These are phyloP conservation scores for Sporothrix pallida DNA, from an alignment of 2,329 filamentous ascomycete genomes.

Conservation along the genomic window DNA sequence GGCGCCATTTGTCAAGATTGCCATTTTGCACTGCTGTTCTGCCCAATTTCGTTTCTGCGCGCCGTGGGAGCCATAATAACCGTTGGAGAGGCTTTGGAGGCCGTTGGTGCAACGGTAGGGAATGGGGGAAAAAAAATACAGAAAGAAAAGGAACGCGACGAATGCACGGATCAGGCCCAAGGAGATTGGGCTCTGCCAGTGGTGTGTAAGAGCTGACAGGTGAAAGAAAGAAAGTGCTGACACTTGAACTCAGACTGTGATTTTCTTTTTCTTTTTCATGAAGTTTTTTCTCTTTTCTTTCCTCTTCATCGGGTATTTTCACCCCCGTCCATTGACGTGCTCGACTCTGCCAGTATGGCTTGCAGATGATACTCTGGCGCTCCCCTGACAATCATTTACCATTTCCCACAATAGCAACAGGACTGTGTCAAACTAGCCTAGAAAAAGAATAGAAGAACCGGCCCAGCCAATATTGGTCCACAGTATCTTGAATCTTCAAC, in stretches of 20 bases:
- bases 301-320: background rate
- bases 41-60: slow-evolving; percentile 20
- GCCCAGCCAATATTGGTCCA: background rate
- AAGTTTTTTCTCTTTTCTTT: no score
- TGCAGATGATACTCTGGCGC: slow-evolving; percentile 9
- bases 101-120: no score
- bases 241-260: no score
- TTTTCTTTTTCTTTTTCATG: no score
- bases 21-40: background rate
- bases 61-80: background rate
- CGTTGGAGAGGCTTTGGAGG: background rate
- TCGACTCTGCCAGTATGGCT: background rate
- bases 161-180: slow-evolving; percentile 10
- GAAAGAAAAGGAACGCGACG: background rate
- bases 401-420: background rate
- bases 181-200: background rate
- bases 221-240: slow-evolving; percentile 18
- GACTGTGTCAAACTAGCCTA: slow-evolving; percentile 10
- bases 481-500: background rate
- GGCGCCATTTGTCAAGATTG: background rate
- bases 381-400: slow-evolving; percentile 21
- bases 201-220: slow-evolving; percentile 26
- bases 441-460: background rate
- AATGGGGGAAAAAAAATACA: no score
- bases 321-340: slow-evolving; percentile 18